Evolutionary conservation across 2,329 filamentous ascomycete genomes (phyloP).

Genomic region (Curvularia sp.): DNA sequence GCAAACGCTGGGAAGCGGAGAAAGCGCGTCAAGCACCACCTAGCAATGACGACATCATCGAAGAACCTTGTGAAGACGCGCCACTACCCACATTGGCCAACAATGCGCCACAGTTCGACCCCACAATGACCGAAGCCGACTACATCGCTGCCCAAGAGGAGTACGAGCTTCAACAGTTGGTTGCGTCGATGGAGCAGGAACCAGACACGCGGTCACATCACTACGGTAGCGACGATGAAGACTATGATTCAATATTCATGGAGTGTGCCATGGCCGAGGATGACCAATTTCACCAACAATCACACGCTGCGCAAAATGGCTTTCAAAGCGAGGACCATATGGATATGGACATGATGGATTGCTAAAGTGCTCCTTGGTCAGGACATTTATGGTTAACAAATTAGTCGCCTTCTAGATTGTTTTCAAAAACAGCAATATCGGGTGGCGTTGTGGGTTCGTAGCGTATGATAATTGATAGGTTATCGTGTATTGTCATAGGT

Average conservation of each 20-base stretch:
- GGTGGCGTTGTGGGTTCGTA: slow-evolving; percentile 1
- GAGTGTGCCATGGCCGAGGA: slow-evolving; percentile 61
- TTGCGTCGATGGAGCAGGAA: slow-evolving; percentile 53
- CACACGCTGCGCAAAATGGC: slow-evolving; percentile 12
- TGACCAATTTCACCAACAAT: slow-evolving; percentile 50
- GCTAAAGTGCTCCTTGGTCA: slow-evolving; percentile 15
- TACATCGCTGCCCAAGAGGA: slow-evolving; percentile 53
- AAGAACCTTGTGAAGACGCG: slow-evolving; percentile 31
- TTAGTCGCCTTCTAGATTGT: background rate
- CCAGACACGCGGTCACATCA: slow-evolving; percentile 37
- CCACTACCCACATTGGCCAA: slow-evolving; percentile 11
- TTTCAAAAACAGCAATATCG: background rate
- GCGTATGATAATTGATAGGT: background rate
- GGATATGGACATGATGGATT: slow-evolving; percentile 49
- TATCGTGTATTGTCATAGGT: background rate
- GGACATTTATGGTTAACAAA: background rate
- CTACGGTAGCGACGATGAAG: slow-evolving; percentile 64
- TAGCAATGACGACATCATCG: slow-evolving; percentile 34
- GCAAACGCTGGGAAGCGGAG: slow-evolving; percentile 56
- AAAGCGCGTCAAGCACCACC: slow-evolving; percentile 52
- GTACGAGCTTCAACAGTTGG: slow-evolving; percentile 55
- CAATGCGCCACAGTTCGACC: slow-evolving; percentile 18
- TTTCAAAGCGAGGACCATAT: slow-evolving; percentile 39
- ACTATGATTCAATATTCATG: slow-evolving; percentile 70
- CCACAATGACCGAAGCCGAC: slow-evolving; percentile 49